Conservation (phyloP, 2,329 filamentous ascomycete genomes). For the Metarhizium brunneum region DNA sequence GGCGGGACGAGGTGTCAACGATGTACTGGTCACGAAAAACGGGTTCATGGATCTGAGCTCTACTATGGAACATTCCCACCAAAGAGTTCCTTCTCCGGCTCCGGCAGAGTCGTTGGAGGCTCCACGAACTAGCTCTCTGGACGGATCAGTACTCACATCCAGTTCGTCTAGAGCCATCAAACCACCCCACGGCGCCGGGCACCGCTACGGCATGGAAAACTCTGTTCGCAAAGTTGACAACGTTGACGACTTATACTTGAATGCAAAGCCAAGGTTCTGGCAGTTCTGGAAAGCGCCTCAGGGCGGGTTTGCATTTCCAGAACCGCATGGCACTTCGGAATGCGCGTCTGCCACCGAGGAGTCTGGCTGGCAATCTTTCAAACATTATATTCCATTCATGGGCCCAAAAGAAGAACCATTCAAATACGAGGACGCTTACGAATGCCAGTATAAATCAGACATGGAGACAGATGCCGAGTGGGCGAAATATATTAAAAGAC, state of each 20-base stretch:
- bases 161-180: conserved; percentile 22
- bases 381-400: conserved; percentile 39
- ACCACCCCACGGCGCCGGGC: not conserved
- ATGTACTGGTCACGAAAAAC: conserved; percentile 44
- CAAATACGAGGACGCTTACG: conserved; percentile 55
- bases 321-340: conserved; percentile 46
- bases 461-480: conserved; percentile 61
- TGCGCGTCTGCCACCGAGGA: conserved; percentile 31
- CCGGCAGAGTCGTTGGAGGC: conserved; percentile 22
- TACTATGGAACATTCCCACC: not conserved
- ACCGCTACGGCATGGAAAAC: conserved; percentile 25
- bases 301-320: conserved; percentile 51
- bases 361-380: conserved; percentile 41
- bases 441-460: conserved; percentile 47
- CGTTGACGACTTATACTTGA: conserved; percentile 38
- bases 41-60: conserved; percentile 35
- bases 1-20: conserved; percentile 40
- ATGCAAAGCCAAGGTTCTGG: conserved; percentile 43
- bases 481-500: conserved; percentile 73
- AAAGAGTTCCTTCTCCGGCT: conserved; percentile 12
- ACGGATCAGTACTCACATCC: conserved; percentile 28
- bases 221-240: conserved; percentile 43
- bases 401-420: conserved; percentile 29
- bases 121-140: conserved; percentile 25
- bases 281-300: conserved; percentile 56